Evolutionary conservation across 768 basidiomycete genomes (phyloP), one percentile per base, ranked within the genome.

Genomic region (Tremella fuciformis): DNA sequence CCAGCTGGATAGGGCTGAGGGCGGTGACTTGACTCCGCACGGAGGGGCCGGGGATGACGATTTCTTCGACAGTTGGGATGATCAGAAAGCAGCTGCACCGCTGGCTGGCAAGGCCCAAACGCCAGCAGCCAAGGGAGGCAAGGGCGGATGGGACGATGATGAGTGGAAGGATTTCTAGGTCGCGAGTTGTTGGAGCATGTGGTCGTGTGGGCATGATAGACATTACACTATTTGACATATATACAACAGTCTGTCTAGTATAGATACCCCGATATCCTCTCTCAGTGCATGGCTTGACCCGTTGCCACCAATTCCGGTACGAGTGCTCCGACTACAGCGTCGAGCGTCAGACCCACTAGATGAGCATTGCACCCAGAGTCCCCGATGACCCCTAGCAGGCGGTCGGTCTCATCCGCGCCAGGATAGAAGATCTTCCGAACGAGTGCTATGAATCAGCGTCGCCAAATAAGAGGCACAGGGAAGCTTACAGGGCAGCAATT

Each of bases 131-230:
- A 64, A 58, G 55, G 22, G 37, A 18, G 37, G 39, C 18, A 61
- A 61, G 38, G 59, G 60, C 47, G 65, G 67, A 8, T 69, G 67
- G 67, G 62, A 53, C n/a, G 69, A 71, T 54, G 83, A 86, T 61
- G 87, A 87, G 50, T 89, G 88, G 88, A 85, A 88, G 76, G 86
- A 88, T 72, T 88, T 88, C 65, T 89, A 83, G 71, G 21, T 34
- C 29, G 4, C 29, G 6, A 34, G 11, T 11, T 34, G 4, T 34
- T 34, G 29, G 29, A 6, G 29, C 29, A 6, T 34, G 29, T 34
- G 29, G 6, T 34, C 29, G 4, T 34, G 29, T 34, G 29, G 29
- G 29, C 29, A 6, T 34, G 29, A 34, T 34, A 34, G 29, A 34
- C 29, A 11, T 34, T 11, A 34, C 29, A 34, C 29, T 6, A 34